Base-by-base conservation (phyloP, 177 flowering plant genomes). In the Tripterygium wilfordii region DNA sequence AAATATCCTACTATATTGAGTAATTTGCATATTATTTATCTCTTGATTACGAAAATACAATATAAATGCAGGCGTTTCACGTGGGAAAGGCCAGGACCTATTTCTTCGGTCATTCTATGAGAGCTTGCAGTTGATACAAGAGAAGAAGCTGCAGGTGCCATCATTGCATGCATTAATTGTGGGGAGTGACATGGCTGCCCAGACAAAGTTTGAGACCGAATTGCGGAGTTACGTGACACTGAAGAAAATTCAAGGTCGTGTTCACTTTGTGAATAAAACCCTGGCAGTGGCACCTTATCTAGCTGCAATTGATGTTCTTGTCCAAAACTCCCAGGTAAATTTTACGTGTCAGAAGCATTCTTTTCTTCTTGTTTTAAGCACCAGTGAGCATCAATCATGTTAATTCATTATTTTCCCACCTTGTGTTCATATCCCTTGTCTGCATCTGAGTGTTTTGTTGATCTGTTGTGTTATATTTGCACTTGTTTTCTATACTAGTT, bases 31-130 rank as follows among this genome's bases (percentile, higher is more conserved):
- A 30, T 30, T 7, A 7, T 30, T 30, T 30, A 7, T 30, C 12
- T 12, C 12, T 30, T 30, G 8, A 30, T 30, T 12, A n/a, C n/a
- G n/a, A 7, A 30, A 6, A 6, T 30, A 10, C 16, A 15, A 9
- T 17, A 0, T 42, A 20, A 15, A 13, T 47, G 28, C 74, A 92
- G 99, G 99, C 75, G 99, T 92, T 62, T 88, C 99, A 33, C 99
- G 97, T 29, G 99, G 99, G 41, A 92, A 92, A 58, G 97, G 99
- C 26, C 99, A 92, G 57, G 95, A 92, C 66, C 62, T 92, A 46
- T 92, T 92, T 71, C 78, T 92, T 2, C 86, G 71, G 31, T 48
- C 92, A 24, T 92, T 92, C 56, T 37, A 79, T 69, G 84, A 86
- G 64, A 77, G 92, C 53, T 37, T 92, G 73, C 87, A 79, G 42